Conservation (phyloP, 2,329 filamentous ascomycete genomes). For the Pseudogymnoascus verrucosus region DNA sequence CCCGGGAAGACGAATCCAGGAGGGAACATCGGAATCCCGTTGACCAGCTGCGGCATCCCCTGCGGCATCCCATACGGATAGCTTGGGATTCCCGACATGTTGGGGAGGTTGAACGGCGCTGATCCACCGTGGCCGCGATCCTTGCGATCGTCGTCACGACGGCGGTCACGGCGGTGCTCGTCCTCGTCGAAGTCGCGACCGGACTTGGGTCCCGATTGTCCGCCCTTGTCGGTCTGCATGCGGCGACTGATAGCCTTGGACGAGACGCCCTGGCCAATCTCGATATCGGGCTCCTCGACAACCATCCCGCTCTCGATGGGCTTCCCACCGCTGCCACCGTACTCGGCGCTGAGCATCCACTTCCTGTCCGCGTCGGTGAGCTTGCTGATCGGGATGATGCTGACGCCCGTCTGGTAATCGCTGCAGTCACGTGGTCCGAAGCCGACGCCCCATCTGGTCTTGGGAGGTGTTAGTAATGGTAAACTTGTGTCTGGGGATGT, state of each 20-base stretch:
- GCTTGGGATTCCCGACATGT: conserved; percentile 19
- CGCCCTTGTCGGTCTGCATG: conserved; percentile 61
- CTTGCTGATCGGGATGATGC: conserved; percentile 83
- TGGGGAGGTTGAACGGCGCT: conserved; percentile 16
- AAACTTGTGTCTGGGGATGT: background rate
- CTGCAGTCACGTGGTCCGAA: conserved; percentile 96
- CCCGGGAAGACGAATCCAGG: conserved; percentile 36
- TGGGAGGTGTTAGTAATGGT: background rate
- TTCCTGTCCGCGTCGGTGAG: conserved; percentile 95
- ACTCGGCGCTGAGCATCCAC: conserved; percentile 93
- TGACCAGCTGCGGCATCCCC: conserved; percentile 32
- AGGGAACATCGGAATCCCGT: conserved; percentile 44
- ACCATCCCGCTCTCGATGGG: conserved; percentile 75
- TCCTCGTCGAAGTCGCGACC: conserved; percentile 27
- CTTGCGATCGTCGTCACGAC: conserved; percentile 14
- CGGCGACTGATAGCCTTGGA: conserved; percentile 74
- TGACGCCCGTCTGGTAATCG: conserved; percentile 87
- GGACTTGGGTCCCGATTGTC: conserved; percentile 56
- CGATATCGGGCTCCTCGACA: conserved; percentile 95
- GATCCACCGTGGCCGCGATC: conserved; percentile 14
- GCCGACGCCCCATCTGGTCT: conserved; percentile 96
- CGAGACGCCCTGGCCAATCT: conserved; percentile 94
- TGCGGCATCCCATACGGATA: conserved; percentile 19
- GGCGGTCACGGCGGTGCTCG: conserved; percentile 19
- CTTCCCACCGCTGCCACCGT: conserved; percentile 81